Conservation (phyloP, 306 rosid genomes). For the Begonia fuchsioides region DNA sequence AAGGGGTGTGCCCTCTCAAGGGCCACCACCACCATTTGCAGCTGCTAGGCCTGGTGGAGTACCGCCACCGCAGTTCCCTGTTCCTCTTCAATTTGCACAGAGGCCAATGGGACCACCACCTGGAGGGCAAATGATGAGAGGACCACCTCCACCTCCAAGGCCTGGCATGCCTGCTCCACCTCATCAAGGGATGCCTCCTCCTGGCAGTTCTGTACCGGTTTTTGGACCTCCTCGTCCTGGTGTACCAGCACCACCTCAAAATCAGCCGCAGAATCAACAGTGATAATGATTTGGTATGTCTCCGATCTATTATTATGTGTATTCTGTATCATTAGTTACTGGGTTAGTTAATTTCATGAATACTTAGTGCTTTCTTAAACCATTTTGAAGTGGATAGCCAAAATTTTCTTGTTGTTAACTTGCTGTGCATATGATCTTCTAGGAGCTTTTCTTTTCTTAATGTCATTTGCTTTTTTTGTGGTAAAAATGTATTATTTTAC, state of each 20-base stretch:
- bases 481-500: no score
- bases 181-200: constrained; percentile 93
- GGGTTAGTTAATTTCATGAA: no score
- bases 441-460: no score
- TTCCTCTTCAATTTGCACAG: constrained; percentile 73
- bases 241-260: constrained; percentile 80
- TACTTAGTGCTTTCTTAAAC: no score
- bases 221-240: constrained; percentile 86
- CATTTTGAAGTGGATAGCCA: no score
- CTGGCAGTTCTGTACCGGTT: constrained; percentile 66
- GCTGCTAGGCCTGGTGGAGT: constrained; percentile 48
- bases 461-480: no score
- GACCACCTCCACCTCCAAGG: constrained; percentile 80
- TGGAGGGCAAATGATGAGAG: constrained; percentile 91
- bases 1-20: constrained; percentile 56
- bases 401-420: no score
- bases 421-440: no score
- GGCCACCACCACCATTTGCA: constrained; percentile 50
- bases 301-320: no score
- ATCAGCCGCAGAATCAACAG: constrained; percentile 53
- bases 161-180: constrained; percentile 72
- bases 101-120: constrained; percentile 99
- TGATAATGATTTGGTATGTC: constrained; percentile 19
- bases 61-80: constrained; percentile 40
- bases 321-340: no score